These are phyloP conservation scores for Mycena maculata DNA, from an alignment of 768 basidiomycete genomes.

Conservation along the genomic window DNA sequence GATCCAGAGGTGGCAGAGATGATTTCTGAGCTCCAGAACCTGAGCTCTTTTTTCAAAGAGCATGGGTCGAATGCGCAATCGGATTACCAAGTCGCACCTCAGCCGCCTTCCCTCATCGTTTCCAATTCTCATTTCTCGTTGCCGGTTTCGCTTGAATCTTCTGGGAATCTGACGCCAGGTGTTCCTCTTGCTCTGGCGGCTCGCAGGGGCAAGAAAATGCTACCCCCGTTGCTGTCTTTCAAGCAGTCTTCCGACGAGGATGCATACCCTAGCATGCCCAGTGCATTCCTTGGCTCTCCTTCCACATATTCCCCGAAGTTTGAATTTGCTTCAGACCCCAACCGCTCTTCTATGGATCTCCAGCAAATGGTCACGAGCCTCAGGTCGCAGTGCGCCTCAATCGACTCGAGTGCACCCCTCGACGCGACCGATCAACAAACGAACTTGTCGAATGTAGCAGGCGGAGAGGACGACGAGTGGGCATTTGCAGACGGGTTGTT, in stretches of 20 bases:
- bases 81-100: conserved; percentile 16
- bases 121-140: conserved; percentile 56
- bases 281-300: conserved; percentile 57
- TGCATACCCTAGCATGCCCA: conserved; percentile 56
- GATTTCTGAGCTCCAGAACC: conserved; percentile 52
- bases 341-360: conserved; percentile 46
- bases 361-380: conserved; percentile 61
- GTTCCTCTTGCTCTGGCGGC: conserved; percentile 46
- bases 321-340: conserved; percentile 39
- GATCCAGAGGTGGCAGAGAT: conserved; percentile 54
- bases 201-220: conserved; percentile 51
- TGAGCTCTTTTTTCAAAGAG: conserved; percentile 54
- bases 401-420: conserved; percentile 29
- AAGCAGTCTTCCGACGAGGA: conserved; percentile 36
- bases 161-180: conserved; percentile 36
- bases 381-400: conserved; percentile 50
- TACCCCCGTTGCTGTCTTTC: conserved; percentile 46
- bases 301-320: conserved; percentile 50
- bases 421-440: conserved; percentile 16
- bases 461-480: conserved; percentile 48
- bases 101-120: conserved; percentile 53
- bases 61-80: conserved; percentile 27
- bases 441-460: conserved; percentile 16
- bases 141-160: conserved; percentile 51
- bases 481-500: conserved; percentile 50